These are phyloP conservation scores for Vitis cinerea DNA, from an alignment of 164 flowering plant species.

Conservation along the genomic window DNA sequence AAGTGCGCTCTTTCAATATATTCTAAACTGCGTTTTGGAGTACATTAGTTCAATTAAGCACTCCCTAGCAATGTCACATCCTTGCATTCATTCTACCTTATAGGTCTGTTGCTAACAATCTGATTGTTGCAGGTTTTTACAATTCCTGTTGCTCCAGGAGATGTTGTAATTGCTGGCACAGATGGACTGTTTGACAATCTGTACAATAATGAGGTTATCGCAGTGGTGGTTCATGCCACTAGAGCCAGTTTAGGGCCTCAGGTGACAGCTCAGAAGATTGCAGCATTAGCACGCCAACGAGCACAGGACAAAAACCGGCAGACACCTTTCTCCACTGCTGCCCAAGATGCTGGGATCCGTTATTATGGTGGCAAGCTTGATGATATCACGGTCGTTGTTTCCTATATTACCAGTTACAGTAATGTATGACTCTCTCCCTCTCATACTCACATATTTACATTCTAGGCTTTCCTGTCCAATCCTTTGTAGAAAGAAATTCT, in stretches of 20 bases:
- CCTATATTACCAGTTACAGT: slow-evolving; percentile 53
- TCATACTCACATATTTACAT: neutral
- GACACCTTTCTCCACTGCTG: slow-evolving; percentile 93
- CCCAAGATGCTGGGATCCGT: slow-evolving; percentile 91
- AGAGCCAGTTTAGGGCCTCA: slow-evolving; percentile 89
- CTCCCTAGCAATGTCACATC: no score
- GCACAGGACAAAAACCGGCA: slow-evolving; percentile 83
- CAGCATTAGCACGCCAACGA: slow-evolving; percentile 88
- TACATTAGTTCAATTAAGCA: no score
- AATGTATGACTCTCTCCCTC: slow-evolving; percentile 27
- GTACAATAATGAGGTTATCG: slow-evolving; percentile 83
- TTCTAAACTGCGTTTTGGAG: no score
- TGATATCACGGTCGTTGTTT: slow-evolving; percentile 87
- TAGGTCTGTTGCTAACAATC: neutral
- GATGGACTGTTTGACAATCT: slow-evolving; percentile 94
- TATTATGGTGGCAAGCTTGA: slow-evolving; percentile 95
- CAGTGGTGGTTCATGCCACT: slow-evolving; percentile 78
- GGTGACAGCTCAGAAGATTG: slow-evolving; percentile 93
- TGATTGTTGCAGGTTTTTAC: slow-evolving; percentile 60
- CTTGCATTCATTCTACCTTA: no score
- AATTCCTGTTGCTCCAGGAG: slow-evolving; percentile 79
- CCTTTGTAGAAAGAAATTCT: no score
- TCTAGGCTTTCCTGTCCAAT: no score
- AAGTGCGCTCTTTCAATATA: no score
- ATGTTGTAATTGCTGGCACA: slow-evolving; percentile 84